Evolutionary conservation across 352 stramenopile genomes (phyloP).

Genomic region (Phytophthora macrochlamydospora): DNA sequence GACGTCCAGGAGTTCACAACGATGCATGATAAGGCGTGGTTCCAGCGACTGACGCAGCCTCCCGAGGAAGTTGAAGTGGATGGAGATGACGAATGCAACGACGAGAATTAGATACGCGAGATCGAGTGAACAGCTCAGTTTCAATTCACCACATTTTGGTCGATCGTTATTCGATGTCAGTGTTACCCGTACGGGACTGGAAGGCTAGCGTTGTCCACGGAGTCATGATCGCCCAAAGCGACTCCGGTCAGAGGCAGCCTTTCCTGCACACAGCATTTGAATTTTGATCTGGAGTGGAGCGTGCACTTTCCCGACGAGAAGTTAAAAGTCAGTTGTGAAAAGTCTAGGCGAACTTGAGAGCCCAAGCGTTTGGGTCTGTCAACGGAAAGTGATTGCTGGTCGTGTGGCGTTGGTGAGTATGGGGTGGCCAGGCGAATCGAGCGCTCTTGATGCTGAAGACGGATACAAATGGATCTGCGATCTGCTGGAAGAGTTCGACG

Average conservation of each 20-base stretch:
- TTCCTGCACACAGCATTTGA: neutral
- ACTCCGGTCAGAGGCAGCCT: neutral
- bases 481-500: conserved; percentile 32
- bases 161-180: neutral
- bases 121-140: neutral
- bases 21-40: conserved; percentile 64
- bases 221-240: neutral
- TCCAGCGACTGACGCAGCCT: conserved; percentile 56
- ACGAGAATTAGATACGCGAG: conserved; percentile 2
- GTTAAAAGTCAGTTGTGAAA: neutral
- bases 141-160: neutral
- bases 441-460: neutral
- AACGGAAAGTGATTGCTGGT: neutral
- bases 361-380: conserved; percentile 12
- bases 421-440: conserved; percentile 11
- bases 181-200: neutral
- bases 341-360: neutral
- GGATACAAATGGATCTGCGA: conserved; percentile 32
- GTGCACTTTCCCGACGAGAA: neutral
- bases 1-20: conserved; percentile 57
- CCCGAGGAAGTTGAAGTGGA: conserved; percentile 38
- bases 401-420: conserved; percentile 20
- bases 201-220: neutral
- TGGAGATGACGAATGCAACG: conserved; percentile 7
- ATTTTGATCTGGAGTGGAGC: neutral